Percentiles rank a stretch among this genome's conserved stretches.
phyloP scores from a whole-genome alignment of 345 rosid genomes.

The Sisymbrium altissimum region DNA sequence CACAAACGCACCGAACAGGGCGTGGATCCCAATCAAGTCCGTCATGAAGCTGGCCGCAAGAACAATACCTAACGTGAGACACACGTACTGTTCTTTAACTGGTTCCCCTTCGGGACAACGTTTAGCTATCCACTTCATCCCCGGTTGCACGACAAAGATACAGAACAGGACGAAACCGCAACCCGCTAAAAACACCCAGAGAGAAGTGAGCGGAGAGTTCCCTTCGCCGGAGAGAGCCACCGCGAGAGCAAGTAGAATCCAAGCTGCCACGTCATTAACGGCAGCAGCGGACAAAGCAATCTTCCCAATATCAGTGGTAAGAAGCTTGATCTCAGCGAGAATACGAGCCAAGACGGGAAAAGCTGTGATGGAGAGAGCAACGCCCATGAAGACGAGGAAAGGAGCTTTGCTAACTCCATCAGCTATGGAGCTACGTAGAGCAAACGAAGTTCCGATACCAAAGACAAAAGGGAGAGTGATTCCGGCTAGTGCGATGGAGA shows the following conservation, averaged over 20 bases:
- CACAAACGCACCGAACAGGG: constrained; percentile 52
- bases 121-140: constrained; percentile 29
- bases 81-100: constrained; percentile 43
- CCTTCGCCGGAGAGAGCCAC: constrained; percentile 42
- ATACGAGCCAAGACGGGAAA: constrained; percentile 51
- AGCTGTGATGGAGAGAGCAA: constrained; percentile 51
- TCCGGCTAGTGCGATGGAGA: constrained; percentile 60
- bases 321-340: constrained; percentile 49
- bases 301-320: constrained; percentile 44
- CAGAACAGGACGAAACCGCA: constrained; percentile 38
- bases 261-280: constrained; percentile 48
- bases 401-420: constrained; percentile 45
- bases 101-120: constrained; percentile 36
- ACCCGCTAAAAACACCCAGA: constrained; percentile 53
- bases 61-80: constrained; percentile 43
- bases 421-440: constrained; percentile 52
- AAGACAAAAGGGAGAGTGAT: constrained; percentile 60
- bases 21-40: constrained; percentile 54
- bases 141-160: constrained; percentile 28
- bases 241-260: constrained; percentile 47
- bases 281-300: constrained; percentile 54
- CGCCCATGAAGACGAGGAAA: constrained; percentile 48
- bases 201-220: constrained; percentile 35
- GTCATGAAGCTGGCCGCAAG: constrained; percentile 51
- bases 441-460: constrained; percentile 63